phyloP scores from a whole-genome alignment of 202 grass and related monocot species.

The Sporobolus alterniflorus region DNA sequence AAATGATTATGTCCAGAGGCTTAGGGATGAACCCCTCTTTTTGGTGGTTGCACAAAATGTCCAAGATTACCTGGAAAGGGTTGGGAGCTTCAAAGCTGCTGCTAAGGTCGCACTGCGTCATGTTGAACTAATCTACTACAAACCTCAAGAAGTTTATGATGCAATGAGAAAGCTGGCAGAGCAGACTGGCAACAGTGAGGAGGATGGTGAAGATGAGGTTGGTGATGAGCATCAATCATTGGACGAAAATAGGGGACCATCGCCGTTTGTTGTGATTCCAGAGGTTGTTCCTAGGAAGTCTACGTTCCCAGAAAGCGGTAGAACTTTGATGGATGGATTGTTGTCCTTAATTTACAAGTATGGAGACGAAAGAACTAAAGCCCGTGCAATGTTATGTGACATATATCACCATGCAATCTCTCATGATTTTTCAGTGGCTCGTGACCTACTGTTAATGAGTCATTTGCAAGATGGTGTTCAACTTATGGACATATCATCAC shows the following conservation, averaged over 20 bases:
- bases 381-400: slow-evolving; percentile 79
- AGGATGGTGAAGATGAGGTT: slow-evolving; percentile 45
- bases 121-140: slow-evolving; percentile 84
- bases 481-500: slow-evolving; percentile 82
- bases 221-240: slow-evolving; percentile 41
- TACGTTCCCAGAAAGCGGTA: slow-evolving; percentile 80
- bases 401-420: slow-evolving; percentile 89
- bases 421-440: slow-evolving; percentile 72
- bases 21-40: slow-evolving; percentile 78
- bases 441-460: slow-evolving; percentile 78
- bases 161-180: slow-evolving; percentile 76
- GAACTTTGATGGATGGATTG: slow-evolving; percentile 73
- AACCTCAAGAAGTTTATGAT: slow-evolving; percentile 90
- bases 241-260: slow-evolving; percentile 46
- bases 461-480: slow-evolving; percentile 79
- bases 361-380: slow-evolving; percentile 89
- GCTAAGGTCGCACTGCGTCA: slow-evolving; percentile 68
- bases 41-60: slow-evolving; percentile 73
- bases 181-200: slow-evolving; percentile 30
- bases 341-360: slow-evolving; percentile 70
- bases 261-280: slow-evolving; percentile 72
- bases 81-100: slow-evolving; percentile 64
- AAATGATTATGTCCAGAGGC: slow-evolving; percentile 83
- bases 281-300: slow-evolving; percentile 83
- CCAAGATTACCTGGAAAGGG: slow-evolving; percentile 65